Percentiles rank a stretch among this genome's conserved stretches.
phyloP scores from a whole-genome alignment of 345 rosid genomes.

The Lumnitzera racemosa region DNA sequence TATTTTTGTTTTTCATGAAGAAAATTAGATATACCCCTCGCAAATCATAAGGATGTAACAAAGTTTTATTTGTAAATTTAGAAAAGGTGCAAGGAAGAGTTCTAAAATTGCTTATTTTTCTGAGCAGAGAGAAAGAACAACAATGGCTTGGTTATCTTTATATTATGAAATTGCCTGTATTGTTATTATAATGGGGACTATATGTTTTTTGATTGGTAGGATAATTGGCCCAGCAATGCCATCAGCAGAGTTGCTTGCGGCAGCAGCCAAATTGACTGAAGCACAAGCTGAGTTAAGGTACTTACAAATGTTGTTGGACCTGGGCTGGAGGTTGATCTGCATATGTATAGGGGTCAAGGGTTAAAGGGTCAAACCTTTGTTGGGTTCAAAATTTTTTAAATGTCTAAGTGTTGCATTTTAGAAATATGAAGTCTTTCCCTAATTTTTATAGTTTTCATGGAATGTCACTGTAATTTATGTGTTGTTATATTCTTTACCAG shows the following conservation, averaged over 20 bases:
- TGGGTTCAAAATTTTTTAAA: too few relatives aligned
- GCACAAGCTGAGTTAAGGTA: conserved; percentile 89
- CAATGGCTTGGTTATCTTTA: background rate
- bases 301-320: background rate
- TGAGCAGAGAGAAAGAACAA: background rate
- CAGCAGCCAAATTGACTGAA: conserved; percentile 90
- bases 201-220: conserved; percentile 24
- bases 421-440: too few relatives aligned
- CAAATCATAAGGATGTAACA: too few relatives aligned
- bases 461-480: too few relatives aligned
- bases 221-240: conserved; percentile 92
- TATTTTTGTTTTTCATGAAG: background rate
- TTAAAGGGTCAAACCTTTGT: too few relatives aligned
- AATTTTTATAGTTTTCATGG: too few relatives aligned
- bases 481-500: too few relatives aligned
- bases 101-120: background rate
- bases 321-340: too few relatives aligned
- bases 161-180: background rate
- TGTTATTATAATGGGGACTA: background rate
- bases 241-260: conserved; percentile 86
- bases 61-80: too few relatives aligned
- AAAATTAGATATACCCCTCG: background rate
- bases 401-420: too few relatives aligned
- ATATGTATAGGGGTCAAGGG: too few relatives aligned
- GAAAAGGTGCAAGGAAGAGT: too few relatives aligned